These are phyloP conservation scores for Termitomyces sp. DNA, from an alignment of 768 basidiomycete genomes.

Conservation along the genomic window DNA sequence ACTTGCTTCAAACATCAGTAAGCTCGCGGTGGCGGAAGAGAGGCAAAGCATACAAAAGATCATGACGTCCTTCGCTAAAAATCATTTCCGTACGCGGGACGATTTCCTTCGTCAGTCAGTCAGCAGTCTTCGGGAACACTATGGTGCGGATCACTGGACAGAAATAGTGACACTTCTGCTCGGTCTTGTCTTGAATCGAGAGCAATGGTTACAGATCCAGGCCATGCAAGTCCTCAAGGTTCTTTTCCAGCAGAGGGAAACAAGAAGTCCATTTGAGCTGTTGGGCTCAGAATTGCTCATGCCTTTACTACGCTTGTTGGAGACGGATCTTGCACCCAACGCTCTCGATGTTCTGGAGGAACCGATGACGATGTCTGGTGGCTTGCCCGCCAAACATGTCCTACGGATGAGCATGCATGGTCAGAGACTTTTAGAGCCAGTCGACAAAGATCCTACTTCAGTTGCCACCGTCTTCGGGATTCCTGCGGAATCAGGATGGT, in stretches of 20 bases:
- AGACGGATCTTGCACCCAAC: conserved; percentile 78
- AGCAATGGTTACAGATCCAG: conserved; percentile 79
- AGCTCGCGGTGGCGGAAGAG: conserved; percentile 68
- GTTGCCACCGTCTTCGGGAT: conserved; percentile 77
- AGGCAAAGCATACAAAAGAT: conserved; percentile 81
- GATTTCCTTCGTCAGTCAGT: conserved; percentile 92
- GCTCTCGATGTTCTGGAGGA: conserved; percentile 94
- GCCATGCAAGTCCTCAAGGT: conserved; percentile 87
- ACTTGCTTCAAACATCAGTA: conserved; percentile 72
- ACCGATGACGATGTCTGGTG: conserved; percentile 75
- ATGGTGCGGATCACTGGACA: conserved; percentile 69
- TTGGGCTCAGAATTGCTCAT: conserved; percentile 86
- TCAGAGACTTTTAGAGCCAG: conserved; percentile 33
- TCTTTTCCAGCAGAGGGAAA: conserved; percentile 82
- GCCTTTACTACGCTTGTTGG: conserved; percentile 86
- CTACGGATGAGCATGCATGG: conserved; percentile 87
- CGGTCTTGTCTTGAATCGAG: conserved; percentile 78
- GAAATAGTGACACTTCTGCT: conserved; percentile 84
- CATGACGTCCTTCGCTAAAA: conserved; percentile 85
- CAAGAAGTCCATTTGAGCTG: conserved; percentile 65
- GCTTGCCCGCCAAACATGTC: conserved; percentile 80
- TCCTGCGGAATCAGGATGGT: conserved; percentile 85
- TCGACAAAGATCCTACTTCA: conserved; percentile 41
- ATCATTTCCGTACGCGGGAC: conserved; percentile 86
- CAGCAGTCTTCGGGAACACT: conserved; percentile 81